Evolutionary conservation across 2,329 filamentous ascomycete genomes (phyloP).

Genomic region (Ophiosphaerella herpotricha): DNA sequence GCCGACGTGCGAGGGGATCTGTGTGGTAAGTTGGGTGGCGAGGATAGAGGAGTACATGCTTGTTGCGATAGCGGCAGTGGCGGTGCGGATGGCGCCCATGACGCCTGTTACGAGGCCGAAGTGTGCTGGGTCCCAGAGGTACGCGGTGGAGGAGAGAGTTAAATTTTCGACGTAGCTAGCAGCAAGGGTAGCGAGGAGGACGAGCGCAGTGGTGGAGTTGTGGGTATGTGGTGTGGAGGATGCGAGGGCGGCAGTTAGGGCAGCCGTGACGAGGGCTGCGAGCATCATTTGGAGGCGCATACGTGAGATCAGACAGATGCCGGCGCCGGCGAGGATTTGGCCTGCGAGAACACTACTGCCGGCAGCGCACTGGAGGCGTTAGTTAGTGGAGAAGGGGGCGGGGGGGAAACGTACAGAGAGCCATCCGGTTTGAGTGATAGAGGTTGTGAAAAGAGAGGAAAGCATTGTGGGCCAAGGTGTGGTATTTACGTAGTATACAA

Average conservation of each 20-base stretch:
- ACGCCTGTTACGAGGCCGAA: constrained; percentile 39
- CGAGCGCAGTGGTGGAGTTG: constrained; percentile 22
- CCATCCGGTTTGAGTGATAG: constrained; percentile 36
- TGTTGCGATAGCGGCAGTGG: constrained; percentile 27
- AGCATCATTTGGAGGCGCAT: constrained; percentile 42
- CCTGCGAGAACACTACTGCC: constrained; percentile 39
- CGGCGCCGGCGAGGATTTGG: constrained; percentile 36
- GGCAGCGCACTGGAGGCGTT: constrained; percentile 29
- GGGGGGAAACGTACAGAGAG: constrained; percentile 25
- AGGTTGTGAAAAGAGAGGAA: constrained; percentile 32
- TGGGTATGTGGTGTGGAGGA: constrained; percentile 22
- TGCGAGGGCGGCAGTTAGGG: constrained; percentile 33
- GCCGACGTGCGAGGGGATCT: constrained; percentile 32
- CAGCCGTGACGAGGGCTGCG: constrained; percentile 25
- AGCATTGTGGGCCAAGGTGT: constrained; percentile 41
- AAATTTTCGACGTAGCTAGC: constrained; percentile 41
- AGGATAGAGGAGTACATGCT: constrained; percentile 40
- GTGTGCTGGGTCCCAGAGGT: constrained; percentile 38
- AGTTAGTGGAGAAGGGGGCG: not conserved
- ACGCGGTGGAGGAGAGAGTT: constrained; percentile 30
- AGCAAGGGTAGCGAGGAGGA: constrained; percentile 32
- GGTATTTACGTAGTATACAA: constrained; percentile 42
- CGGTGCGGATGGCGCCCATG: constrained; percentile 36
- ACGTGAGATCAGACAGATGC: constrained; percentile 33
- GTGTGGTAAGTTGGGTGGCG: constrained; percentile 30